Evolutionary conservation across 2,329 filamentous ascomycete species (phyloP), one percentile per base, ranked within the genome.

Genomic region (Talaromyces amestolkiae): DNA sequence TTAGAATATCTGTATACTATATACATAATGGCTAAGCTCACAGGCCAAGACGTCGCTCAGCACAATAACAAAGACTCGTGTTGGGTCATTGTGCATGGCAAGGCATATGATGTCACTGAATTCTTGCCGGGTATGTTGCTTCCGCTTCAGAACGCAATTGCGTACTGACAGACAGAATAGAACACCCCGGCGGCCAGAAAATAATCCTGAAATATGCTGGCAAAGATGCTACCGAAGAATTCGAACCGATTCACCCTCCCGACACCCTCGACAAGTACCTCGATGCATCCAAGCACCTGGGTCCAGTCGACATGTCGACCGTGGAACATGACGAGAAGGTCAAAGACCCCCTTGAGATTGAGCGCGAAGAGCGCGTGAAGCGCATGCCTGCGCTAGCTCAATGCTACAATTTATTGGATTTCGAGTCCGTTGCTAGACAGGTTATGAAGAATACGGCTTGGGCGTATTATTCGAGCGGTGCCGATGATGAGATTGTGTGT

Each of bases 171-270:
- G 19, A 33, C 22, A 15, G 35, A 24, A 10, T 70, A 88, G 92
- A 96, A 77, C 93, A 97, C 74, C 93, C 93, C 27, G 93, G 93
- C 67, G 93, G 92, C 43, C 85, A 88, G 70, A 95, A 94, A 75
- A 96, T 98, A 77, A 98, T 99, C 73, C 86, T 99, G 69, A 97
- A 97, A 81, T 97, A 97, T 80, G 93, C 93, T 35, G 93, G 93
- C 72, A 96, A 94, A 83, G 93, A 97, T 83, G 93, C 93, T 45
- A 96, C 93, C 41, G 91, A 93, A 76, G 92, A 92, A 74, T 97
- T 91, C 79, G 92, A 96, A 58, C 93, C 93, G 41, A 95, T 97
- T 69, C 88, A 90, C 77, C 93, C 93, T 2, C 91, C 91, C 15
- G 93, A 97, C 79, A 97, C 93, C 0, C 86, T 97, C 19, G 85